A percentile compares a stretch with the other conserved stretches of the same genome.
phyloP scores from a whole-genome alignment of 495 filamentous ascomycete species.

The Viridothelium virens region DNA sequence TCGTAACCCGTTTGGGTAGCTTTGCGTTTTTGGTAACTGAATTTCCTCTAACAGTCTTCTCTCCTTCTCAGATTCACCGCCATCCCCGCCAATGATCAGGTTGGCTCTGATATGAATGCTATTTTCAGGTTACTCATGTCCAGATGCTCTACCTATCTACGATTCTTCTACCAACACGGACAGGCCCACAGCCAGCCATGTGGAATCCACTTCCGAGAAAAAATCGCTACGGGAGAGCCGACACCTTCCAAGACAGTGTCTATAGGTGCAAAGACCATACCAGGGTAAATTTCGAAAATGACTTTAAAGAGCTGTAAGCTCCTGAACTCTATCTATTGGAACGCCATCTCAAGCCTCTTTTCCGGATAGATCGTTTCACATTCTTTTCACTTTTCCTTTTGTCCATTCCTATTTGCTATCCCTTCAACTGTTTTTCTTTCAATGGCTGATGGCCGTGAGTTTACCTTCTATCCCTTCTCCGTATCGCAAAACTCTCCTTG shows the following conservation, averaged over 20 bases:
- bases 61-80: background rate
- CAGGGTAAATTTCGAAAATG: background rate
- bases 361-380: background rate
- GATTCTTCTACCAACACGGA: background rate
- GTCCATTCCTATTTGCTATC: constrained; percentile 18
- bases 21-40: background rate
- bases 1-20: constrained; percentile 3
- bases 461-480: constrained; percentile 22
- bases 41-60: background rate
- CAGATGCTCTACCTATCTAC: background rate
- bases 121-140: background rate
- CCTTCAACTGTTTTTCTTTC: constrained; percentile 14
- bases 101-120: background rate
- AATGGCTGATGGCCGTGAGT: constrained; percentile 60
- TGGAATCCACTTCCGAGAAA: background rate
- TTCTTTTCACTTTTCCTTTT: constrained; percentile 18
- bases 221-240: background rate
- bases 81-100: background rate
- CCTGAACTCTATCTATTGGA: constrained; percentile 10
- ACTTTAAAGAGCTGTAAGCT: constrained; percentile 10
- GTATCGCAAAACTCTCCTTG: constrained; percentile 2
- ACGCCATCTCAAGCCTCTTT: constrained; percentile 3
- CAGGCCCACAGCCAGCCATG: background rate
- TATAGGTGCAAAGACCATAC: constrained; percentile 4
- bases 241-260: background rate